Base-by-base conservation (phyloP, 1,284 basidiomycete species). In the Anthracocystis panici-leucophaei region DNA sequence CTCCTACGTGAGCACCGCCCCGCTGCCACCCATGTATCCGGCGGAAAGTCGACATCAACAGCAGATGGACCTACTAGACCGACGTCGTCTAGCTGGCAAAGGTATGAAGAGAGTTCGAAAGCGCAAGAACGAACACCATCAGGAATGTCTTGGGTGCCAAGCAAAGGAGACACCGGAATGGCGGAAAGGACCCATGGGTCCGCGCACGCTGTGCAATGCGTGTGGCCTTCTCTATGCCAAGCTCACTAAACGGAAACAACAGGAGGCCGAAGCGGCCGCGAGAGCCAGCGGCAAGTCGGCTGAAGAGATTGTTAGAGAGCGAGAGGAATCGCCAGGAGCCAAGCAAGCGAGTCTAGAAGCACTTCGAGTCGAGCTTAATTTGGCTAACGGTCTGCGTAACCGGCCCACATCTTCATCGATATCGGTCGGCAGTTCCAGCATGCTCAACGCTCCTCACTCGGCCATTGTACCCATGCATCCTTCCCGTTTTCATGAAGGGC, bases 161-260 rank as follows among this genome's bases (percentile, higher is more conserved):
- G 74, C 74, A 8, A 76, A 76, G 46, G 74, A 76, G 46, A 76
- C 82, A 20, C 82, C 82, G n/a, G 82, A 84, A 57, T 84, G 82
- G 82, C 65, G 82, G 16, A 83, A 83, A 53, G 82, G 82, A 8
- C 82, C 82, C 1, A 75, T 80, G 65, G 82, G 82, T 25, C 82
- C 81, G 14, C 74, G 78, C 41, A 83, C 77, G 40, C 61, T 79
- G 25, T 82, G 78, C 65, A 82, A 83, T 55, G 82, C 82, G 0
- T 84, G 82, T 45, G 82, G 82, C 18, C 71, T 84, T 18, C 78
- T 82, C 18, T 84, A 75, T 25, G 81, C 82, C 42, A 84, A 84
- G 58, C 65, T 76, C n/a, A 72, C 57, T 29, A 68, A 67, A 41
- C 74, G 74, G 25, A 72, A 72, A 56, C 61, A 65, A 31, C 74